Percentiles rank a stretch among this genome's conserved stretches.
Conservation (phyloP, 75 land plant genomes). For the Picea glauca region DNA sequence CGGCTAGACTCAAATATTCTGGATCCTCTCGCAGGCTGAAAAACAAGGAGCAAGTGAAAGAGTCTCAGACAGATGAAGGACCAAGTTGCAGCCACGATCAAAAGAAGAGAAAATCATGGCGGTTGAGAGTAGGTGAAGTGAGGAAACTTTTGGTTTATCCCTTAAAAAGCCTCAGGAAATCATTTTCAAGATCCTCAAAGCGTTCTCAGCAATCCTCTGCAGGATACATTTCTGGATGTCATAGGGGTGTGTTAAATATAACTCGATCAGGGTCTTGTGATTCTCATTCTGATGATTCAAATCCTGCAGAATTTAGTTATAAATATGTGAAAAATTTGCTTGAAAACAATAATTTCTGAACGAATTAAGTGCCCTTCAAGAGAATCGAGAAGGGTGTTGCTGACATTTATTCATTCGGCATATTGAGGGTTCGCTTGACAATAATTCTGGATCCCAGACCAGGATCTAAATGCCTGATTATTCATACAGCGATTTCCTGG, state of each 20-base stretch:
- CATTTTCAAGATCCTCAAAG: not conserved
- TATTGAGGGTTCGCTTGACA: not conserved
- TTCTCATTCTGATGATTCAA: not conserved
- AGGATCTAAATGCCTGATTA: not conserved
- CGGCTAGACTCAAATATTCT: not conserved
- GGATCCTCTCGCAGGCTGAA: not conserved
- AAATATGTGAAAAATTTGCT: slow-evolving; percentile 6
- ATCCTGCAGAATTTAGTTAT: not conserved
- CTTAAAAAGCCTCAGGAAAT: not conserved
- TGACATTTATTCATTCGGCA: not conserved
- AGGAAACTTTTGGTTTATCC: not conserved
- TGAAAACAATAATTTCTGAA: slow-evolving; percentile 5
- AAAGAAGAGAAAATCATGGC: not conserved
- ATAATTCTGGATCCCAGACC: not conserved
- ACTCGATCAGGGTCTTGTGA: not conserved
- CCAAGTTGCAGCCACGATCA: not conserved
- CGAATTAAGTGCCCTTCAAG: not conserved
- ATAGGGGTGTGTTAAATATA: not conserved
- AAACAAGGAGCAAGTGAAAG: not conserved
- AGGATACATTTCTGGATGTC: not conserved
- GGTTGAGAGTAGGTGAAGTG: not conserved
- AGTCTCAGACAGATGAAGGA: not conserved
- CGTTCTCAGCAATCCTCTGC: not conserved
- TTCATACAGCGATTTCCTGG: not conserved
- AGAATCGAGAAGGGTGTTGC: not conserved